These are phyloP conservation scores for Claviceps humidiphila DNA, from an alignment of 2,329 filamentous ascomycete genomes.

Conservation along the genomic window DNA sequence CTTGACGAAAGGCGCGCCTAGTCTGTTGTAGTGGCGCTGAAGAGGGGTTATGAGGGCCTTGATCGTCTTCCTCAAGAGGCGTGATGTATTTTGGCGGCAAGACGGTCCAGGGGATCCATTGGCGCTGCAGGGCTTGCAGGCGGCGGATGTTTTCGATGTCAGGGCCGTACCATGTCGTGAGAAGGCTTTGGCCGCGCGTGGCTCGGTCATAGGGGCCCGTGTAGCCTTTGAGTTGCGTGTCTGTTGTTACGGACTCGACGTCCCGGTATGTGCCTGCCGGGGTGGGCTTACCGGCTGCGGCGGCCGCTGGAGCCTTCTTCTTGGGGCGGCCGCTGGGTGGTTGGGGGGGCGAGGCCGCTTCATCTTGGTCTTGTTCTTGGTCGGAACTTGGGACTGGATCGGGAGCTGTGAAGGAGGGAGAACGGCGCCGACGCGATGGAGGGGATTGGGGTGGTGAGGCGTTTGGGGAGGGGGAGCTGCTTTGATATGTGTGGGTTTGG, in stretches of 20 bases:
- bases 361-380: conserved; percentile 19
- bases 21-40: not conserved
- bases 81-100: conserved; percentile 23
- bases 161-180: conserved; percentile 30
- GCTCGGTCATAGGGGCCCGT: conserved; percentile 22
- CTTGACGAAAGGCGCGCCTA: not conserved
- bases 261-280: conserved; percentile 14
- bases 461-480: conserved; percentile 1
- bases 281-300: not conserved
- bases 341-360: not conserved
- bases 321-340: not conserved
- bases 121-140: conserved; percentile 24
- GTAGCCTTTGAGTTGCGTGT: conserved; percentile 20
- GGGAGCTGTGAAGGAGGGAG: conserved; percentile 11
- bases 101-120: conserved; percentile 27
- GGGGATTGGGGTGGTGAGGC: not conserved
- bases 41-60: not conserved
- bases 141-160: conserved; percentile 21
- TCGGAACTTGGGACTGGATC: conserved; percentile 7
- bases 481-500: conserved; percentile 23
- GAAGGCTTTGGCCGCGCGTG: conserved; percentile 19
- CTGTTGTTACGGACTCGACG: conserved; percentile 20
- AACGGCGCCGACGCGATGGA: conserved; percentile 5
- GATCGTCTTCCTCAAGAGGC: conserved; percentile 10
- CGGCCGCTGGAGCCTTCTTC: not conserved